These are phyloP conservation scores for Penicillium glabrum DNA, from an alignment of 2,329 filamentous ascomycete genomes.

Conservation along the genomic window DNA sequence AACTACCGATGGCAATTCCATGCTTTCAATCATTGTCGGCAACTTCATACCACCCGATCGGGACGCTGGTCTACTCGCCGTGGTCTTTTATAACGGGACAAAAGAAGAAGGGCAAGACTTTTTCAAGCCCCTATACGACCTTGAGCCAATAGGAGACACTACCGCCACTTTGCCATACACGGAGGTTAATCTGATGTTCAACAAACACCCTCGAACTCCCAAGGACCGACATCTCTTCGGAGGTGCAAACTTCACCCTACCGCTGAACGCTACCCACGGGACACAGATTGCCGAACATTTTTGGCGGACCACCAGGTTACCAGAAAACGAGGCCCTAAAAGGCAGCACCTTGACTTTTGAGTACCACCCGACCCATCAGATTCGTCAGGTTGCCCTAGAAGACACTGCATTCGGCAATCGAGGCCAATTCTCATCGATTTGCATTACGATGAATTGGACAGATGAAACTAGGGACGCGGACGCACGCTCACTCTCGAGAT, in stretches of 20 bases:
- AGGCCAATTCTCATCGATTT: constrained; percentile 1
- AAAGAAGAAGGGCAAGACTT: neutral
- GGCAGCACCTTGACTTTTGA: constrained; percentile 1
- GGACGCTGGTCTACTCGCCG: neutral
- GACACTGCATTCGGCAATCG: constrained; percentile 1
- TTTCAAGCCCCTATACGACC: constrained; percentile 1
- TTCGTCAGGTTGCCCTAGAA: neutral
- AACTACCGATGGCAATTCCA: neutral
- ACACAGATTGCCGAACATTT: no score
- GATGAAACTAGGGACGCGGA: neutral
- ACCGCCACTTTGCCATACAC: neutral
- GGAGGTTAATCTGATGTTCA: constrained; percentile 6
- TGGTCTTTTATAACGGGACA: constrained; percentile 2
- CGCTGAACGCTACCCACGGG: neutral
- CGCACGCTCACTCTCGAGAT: neutral
- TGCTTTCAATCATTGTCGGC: neutral
- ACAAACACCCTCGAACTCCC: neutral
- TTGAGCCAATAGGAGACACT: neutral
- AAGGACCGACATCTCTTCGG: constrained; percentile 1
- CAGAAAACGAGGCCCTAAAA: neutral
- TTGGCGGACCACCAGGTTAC: no score
- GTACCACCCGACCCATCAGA: neutral
- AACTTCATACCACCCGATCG: neutral
- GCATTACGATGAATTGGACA: constrained; percentile 4
- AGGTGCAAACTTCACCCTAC: neutral